phyloP scores from a whole-genome alignment of 2,329 filamentous ascomycete genomes.

The Delphinella strobiligena region DNA sequence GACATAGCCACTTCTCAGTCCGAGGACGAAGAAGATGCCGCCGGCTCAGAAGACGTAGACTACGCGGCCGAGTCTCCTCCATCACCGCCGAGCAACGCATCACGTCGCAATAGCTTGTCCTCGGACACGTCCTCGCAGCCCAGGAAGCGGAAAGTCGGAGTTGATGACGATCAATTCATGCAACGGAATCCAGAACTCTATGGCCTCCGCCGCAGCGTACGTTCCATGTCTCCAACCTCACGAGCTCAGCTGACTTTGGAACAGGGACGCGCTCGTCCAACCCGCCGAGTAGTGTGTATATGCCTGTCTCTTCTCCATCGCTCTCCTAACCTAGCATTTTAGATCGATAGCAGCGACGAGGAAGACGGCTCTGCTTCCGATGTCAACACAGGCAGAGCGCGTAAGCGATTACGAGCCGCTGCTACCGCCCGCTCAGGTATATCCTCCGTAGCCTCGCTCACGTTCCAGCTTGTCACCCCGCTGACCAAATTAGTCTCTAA shows the following conservation, averaged over 20 bases:
- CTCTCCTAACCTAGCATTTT: slow-evolving; percentile 11
- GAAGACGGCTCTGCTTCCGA: slow-evolving; percentile 65
- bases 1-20: slow-evolving; percentile 33
- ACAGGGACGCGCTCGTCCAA: slow-evolving; percentile 48
- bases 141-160: slow-evolving; percentile 54
- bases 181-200: slow-evolving; percentile 89
- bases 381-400: slow-evolving; percentile 45
- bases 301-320: neutral
- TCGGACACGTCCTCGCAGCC: slow-evolving; percentile 59
- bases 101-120: slow-evolving; percentile 51
- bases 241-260: slow-evolving; percentile 10
- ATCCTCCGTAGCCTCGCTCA: slow-evolving; percentile 32
- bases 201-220: slow-evolving; percentile 82
- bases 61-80: slow-evolving; percentile 56
- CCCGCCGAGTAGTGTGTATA: slow-evolving; percentile 46
- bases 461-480: slow-evolving; percentile 11
- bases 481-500: neutral
- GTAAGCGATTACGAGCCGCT: slow-evolving; percentile 58
- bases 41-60: slow-evolving; percentile 49
- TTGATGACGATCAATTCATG: slow-evolving; percentile 69
- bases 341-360: slow-evolving; percentile 49
- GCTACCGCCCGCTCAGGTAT: slow-evolving; percentile 48
- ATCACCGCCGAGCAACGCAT: slow-evolving; percentile 20
- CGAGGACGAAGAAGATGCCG: slow-evolving; percentile 35
- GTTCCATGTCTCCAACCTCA: slow-evolving; percentile 22